These are phyloP conservation scores for Aureobasidium uvarum DNA, from an alignment of 2,329 filamentous ascomycete genomes.

Conservation along the genomic window DNA sequence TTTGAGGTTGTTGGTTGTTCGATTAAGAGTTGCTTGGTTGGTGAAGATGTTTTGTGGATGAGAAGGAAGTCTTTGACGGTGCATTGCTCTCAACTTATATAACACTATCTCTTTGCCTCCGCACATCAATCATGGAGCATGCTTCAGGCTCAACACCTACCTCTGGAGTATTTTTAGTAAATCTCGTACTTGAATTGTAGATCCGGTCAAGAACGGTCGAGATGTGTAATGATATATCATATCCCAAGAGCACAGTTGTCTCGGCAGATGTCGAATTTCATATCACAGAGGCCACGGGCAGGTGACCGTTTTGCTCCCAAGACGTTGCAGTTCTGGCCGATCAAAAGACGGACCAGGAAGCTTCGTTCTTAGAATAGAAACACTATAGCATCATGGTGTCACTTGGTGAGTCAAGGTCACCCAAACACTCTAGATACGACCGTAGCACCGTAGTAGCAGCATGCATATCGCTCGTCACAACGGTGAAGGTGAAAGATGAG, in stretches of 20 bases:
- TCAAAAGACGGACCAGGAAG: not conserved
- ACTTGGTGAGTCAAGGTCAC: not conserved
- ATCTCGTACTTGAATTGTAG: not conserved
- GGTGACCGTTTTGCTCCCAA: not conserved
- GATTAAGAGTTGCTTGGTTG: not conserved
- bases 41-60: not conserved
- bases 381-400: conserved; percentile 4
- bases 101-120: not conserved
- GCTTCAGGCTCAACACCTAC: conserved; percentile 1
- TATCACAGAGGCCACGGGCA: not conserved
- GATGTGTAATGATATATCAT: not conserved
- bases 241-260: not conserved
- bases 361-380: not conserved
- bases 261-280: conserved; percentile 1
- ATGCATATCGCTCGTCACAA: not conserved
- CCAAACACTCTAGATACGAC: not conserved
- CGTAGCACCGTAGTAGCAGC: not conserved
- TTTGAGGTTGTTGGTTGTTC: not conserved
- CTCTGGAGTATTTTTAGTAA: conserved; percentile 1
- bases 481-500: not conserved
- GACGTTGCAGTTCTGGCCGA: conserved; percentile 10
- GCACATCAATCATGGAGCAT: not conserved
- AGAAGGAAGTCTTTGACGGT: not conserved
- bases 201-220: conserved; percentile 16
- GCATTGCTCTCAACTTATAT: conserved; percentile 1